Evolutionary conservation across 345 rosid species (phyloP).

Genomic region (Toxicodendron radicans): DNA sequence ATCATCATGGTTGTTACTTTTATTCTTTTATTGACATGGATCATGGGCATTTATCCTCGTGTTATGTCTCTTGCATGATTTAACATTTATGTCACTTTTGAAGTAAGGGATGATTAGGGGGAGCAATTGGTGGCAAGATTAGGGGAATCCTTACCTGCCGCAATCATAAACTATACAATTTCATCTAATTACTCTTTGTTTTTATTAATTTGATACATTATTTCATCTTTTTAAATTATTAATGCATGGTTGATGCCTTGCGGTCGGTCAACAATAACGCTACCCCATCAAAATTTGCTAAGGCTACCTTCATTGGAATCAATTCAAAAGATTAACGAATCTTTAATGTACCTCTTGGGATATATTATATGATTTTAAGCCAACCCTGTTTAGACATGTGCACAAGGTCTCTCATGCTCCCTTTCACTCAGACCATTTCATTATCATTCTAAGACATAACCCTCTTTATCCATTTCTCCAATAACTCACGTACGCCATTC

Average conservation of each 20-base stretch:
- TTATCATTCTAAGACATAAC: constrained; percentile 1
- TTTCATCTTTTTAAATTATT: background rate
- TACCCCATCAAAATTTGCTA: background rate
- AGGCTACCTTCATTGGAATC: background rate
- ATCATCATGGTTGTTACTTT: constrained; percentile 8
- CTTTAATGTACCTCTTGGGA: background rate
- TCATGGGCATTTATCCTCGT: constrained; percentile 15
- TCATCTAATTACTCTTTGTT: background rate
- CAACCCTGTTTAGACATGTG: constrained; percentile 10
- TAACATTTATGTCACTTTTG: constrained; percentile 3
- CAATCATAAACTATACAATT: constrained; percentile 29
- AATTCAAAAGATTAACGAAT: background rate
- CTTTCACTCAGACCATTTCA: background rate
- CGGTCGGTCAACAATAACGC: too few relatives aligned
- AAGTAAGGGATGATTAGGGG: background rate
- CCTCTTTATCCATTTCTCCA: constrained; percentile 11
- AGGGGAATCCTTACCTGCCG: constrained; percentile 40
- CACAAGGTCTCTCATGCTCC: constrained; percentile 8
- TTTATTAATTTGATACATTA: too few relatives aligned
- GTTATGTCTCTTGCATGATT: constrained; percentile 12
- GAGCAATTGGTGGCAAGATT: constrained; percentile 41
- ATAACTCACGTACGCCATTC: background rate
- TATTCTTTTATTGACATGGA: background rate
- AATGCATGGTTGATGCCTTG: background rate
- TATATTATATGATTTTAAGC: constrained; percentile 2